Evolutionary conservation across 2,329 filamentous ascomycete genomes (phyloP), one percentile per base, ranked within the genome.

Genomic region (Dactylonectria estremocensis): DNA sequence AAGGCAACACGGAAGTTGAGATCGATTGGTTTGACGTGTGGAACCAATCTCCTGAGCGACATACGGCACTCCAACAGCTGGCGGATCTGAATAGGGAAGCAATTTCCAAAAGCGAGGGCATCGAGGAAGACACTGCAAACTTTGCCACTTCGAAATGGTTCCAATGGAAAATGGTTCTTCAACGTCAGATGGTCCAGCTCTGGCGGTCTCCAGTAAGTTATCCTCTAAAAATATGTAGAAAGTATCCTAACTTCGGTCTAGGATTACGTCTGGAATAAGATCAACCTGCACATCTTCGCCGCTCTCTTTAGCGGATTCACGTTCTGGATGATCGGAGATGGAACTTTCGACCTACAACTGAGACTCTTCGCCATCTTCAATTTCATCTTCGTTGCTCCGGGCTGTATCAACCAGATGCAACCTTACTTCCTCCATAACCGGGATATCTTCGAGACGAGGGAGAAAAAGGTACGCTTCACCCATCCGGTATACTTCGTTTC

Each of bases 51-150:
- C 79, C 87, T 2, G 85, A 92, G 70, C 86, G 88, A 68, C 24
- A 64, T 3, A 78, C 81, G 5, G 77, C 82, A 2, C 79, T 91
- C 18, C 76, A 89, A 2, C 78, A 85, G 16, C 59, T 77, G 24
- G 68, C 70, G 16, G 89, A 92, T 74, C 90, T 93, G 45, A 85
- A 89, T 7, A 85, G 91, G 64, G 87, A 88, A 70, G 76, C 84
- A 2, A 35, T 66, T 2, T 46, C 60, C 3, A 40, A 64, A 9
- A 62, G 28, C 3, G 31, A 45, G 2, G 63, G 31, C 2, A 18
- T 52, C 3, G 33, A 58, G 1, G 68, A 72, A 31, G 85, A 87
- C 1, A 81, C 84, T 2, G 74, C 79, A 0, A 77, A 80, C 53
- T 83, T 75, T 62, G 81, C 81, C 0, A 82, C 80, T 0, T 79